Evolutionary conservation across 31 red algal genomes (phyloP).

Genomic region (Bonnemaisonia californica): DNA sequence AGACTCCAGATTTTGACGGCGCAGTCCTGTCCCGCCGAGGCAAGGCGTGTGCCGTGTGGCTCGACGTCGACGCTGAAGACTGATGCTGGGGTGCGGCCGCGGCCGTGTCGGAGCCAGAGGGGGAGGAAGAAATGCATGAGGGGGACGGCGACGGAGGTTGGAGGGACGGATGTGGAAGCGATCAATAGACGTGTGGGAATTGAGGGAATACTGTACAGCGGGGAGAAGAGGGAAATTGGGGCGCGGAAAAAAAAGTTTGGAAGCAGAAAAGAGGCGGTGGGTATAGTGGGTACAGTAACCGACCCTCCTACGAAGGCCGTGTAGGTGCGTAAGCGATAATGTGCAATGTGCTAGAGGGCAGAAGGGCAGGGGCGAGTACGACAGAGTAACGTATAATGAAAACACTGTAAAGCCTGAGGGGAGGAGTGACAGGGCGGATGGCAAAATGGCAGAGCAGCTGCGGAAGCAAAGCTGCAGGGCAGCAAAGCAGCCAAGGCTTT

Average conservation of each 20-base stretch:
- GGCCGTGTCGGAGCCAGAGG: slow-evolving; percentile 81
- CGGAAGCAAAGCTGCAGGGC: too few species aligned
- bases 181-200: too few species aligned
- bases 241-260: neutral
- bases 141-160: neutral
- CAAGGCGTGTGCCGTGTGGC: slow-evolving; percentile 63
- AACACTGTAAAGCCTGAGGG: too few species aligned
- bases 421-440: too few species aligned
- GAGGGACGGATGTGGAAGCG: neutral
- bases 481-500: too few species aligned
- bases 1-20: slow-evolving; percentile 80
- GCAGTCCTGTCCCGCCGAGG: slow-evolving; percentile 85
- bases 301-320: too few species aligned
- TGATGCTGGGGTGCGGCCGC: slow-evolving; percentile 35
- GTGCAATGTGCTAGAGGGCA: too few species aligned
- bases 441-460: too few species aligned
- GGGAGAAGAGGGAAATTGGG: neutral
- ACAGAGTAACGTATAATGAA: too few species aligned
- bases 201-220: neutral
- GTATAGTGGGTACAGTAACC: too few species aligned
- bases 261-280: slow-evolving; percentile 13
- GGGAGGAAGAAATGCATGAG: slow-evolving; percentile 80
- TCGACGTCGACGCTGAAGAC: slow-evolving; percentile 84
- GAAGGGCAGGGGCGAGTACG: too few species aligned
- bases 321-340: too few species aligned